phyloP scores from a whole-genome alignment of 805 yeast species.

The Torulaspora delbrueckii region DNA sequence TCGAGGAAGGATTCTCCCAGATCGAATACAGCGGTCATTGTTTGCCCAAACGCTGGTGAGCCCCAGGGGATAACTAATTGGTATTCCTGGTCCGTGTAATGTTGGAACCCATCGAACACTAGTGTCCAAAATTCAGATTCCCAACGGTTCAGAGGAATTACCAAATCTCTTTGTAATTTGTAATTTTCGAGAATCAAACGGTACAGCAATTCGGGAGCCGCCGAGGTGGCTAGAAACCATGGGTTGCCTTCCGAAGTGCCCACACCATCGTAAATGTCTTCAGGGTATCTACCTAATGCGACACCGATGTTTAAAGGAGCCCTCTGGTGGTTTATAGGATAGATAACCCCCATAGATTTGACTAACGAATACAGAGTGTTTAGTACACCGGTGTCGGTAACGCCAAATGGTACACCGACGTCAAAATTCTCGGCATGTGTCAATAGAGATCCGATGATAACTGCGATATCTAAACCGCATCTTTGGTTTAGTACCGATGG shows the following conservation, averaged over 20 bases:
- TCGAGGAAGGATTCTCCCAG: slow-evolving; percentile 66
- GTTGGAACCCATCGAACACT: slow-evolving; percentile 17
- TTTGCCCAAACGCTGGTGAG: slow-evolving; percentile 42
- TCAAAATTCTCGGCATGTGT: slow-evolving; percentile 45
- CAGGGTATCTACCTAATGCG: slow-evolving; percentile 89
- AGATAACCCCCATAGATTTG: slow-evolving; percentile 64
- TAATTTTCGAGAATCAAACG: slow-evolving; percentile 47
- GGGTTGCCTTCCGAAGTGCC: slow-evolving; percentile 80
- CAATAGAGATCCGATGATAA: slow-evolving; percentile 43
- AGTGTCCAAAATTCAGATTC: slow-evolving; percentile 27
- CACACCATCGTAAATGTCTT: slow-evolving; percentile 78
- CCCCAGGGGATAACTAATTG: slow-evolving; percentile 28
- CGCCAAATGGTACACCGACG: slow-evolving; percentile 48
- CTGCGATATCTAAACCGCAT: slow-evolving; percentile 75
- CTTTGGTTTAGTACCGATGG: slow-evolving; percentile 49
- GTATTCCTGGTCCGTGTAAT: slow-evolving; percentile 13
- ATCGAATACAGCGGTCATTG: slow-evolving; percentile 44
- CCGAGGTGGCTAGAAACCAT: slow-evolving; percentile 78
- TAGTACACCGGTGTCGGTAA: slow-evolving; percentile 51
- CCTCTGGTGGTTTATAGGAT: slow-evolving; percentile 64
- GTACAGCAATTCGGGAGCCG: slow-evolving; percentile 61
- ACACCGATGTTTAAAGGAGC: slow-evolving; percentile 43
- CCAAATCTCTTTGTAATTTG: slow-evolving; percentile 40
- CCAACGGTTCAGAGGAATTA: slow-evolving; percentile 32
- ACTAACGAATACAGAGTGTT: slow-evolving; percentile 61